These are phyloP conservation scores for Kwoniella mangroviensis DNA, from an alignment of 768 basidiomycete genomes.

Conservation along the genomic window DNA sequence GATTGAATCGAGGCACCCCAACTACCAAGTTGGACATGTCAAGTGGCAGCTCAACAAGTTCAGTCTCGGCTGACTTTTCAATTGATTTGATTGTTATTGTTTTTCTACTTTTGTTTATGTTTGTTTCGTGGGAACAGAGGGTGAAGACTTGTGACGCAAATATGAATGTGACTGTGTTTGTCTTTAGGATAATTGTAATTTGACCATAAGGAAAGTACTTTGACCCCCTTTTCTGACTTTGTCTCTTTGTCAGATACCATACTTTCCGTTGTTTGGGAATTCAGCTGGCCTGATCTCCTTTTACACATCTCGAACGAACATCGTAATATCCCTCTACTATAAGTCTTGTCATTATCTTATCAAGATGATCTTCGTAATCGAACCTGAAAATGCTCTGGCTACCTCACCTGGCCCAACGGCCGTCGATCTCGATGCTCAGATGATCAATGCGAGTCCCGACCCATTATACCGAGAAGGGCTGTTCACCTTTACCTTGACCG, in stretches of 20 bases:
- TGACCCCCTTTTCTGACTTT: no score
- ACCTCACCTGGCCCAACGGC: neutral
- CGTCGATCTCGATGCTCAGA: neutral
- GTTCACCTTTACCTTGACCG: constrained; percentile 6
- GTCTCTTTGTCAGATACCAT: no score
- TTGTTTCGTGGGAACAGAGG: neutral
- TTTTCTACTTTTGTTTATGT: constrained; percentile 2
- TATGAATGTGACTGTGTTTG: neutral
- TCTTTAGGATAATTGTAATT: no score
- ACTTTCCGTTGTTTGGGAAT: no score
- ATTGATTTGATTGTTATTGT: neutral
- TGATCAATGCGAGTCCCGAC: neutral
- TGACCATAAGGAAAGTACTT: no score
- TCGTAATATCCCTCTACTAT: neutral
- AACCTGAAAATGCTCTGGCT: neutral
- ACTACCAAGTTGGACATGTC: neutral
- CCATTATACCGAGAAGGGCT: neutral
- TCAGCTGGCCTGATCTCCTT: neutral
- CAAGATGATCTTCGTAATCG: constrained; percentile 26
- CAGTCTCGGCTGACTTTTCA: neutral
- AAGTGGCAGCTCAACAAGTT: neutral
- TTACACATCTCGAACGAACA: no score
- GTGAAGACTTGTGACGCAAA: no score
- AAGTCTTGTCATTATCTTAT: neutral
- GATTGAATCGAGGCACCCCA: no score